Evolutionary conservation across 495 filamentous ascomycete species (phyloP), one percentile per base, ranked within the genome.

Genomic region (Aspergillus coremiiformis): DNA sequence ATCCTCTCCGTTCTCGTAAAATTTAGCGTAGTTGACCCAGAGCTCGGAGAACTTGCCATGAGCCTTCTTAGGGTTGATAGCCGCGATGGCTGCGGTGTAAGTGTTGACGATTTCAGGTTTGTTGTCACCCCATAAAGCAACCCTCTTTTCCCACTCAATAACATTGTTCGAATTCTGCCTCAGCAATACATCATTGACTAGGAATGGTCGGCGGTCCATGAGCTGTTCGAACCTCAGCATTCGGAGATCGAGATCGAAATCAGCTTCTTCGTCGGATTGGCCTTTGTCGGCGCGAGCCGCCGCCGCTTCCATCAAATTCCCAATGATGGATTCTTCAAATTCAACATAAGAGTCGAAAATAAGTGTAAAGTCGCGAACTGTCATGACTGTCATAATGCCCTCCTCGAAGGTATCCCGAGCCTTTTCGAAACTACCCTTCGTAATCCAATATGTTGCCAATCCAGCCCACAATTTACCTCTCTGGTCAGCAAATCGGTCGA

Each of bases 221-320:
- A 99, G 78, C 56, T 96, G 90, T 69, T 99, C 94, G 60, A 99
- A 97, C 26, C 94, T 82, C 78, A 95, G 84, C 89, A 99, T 95
- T 12, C 94, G 85, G 44, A 97, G 90, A 64, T 99, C 94, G 14
- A 99, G 78, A 58, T 99, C 93, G 52, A 95, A 89, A 58, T 99
- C 94, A 20, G 91, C 86, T 56, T 90, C 83, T 58, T 93, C 87
- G 56, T 96, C 84, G 3, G 85, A 65, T 51, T 83, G 82, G 24
- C 85, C 89, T 61, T 93, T 90, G 49, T 89, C 85, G 21, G 91
- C 84, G 42, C 94, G 85, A 39, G 74, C 68, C 2, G 90, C 87
- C 8, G 90, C 91, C 35, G 84, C 76, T 62, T 96, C 90, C 85
- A 97, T 95, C 63, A 96, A 67, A 33, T 79, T 86, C 23, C 87